Percentiles rank a stretch among this genome's conserved stretches.
phyloP scores from a whole-genome alignment of 257 asterid species.

The Verbascum thapsus region DNA sequence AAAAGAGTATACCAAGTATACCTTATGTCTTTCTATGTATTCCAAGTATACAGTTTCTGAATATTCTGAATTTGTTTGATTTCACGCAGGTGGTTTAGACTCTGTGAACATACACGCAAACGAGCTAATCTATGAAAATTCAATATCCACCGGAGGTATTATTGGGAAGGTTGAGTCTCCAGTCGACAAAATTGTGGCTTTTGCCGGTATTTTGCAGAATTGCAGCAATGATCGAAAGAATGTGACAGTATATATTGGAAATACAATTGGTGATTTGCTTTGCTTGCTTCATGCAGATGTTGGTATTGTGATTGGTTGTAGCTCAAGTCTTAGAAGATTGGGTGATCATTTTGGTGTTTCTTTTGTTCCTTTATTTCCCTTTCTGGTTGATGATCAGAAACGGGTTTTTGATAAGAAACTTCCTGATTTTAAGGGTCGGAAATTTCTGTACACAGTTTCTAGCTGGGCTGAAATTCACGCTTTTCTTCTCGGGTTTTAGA shows the following conservation, averaged over 20 bases:
- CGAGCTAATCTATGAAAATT: slow-evolving; percentile 62
- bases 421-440: slow-evolving; percentile 67
- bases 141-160: too few species aligned
- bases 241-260: slow-evolving; percentile 75
- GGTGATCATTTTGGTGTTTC: slow-evolving; percentile 79
- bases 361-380: slow-evolving; percentile 64
- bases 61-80: slow-evolving; percentile 28
- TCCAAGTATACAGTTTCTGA: slow-evolving; percentile 2
- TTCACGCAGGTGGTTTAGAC: slow-evolving; percentile 63
- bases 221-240: slow-evolving; percentile 48
- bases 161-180: slow-evolving; percentile 70
- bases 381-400: slow-evolving; percentile 66
- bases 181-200: slow-evolving; percentile 73
- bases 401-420: slow-evolving; percentile 36
- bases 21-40: neutral
- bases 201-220: slow-evolving; percentile 45
- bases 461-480: slow-evolving; percentile 90
- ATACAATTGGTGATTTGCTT: slow-evolving; percentile 86
- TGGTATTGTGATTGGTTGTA: slow-evolving; percentile 77
- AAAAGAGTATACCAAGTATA: too few species aligned
- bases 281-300: slow-evolving; percentile 90
- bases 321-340: slow-evolving; percentile 60
- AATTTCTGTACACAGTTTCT: slow-evolving; percentile 76
- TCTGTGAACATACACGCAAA: slow-evolving; percentile 64
- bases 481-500: slow-evolving; percentile 62